Conservation (phyloP, 441 rosid genomes). For the Geranium incanum region DNA sequence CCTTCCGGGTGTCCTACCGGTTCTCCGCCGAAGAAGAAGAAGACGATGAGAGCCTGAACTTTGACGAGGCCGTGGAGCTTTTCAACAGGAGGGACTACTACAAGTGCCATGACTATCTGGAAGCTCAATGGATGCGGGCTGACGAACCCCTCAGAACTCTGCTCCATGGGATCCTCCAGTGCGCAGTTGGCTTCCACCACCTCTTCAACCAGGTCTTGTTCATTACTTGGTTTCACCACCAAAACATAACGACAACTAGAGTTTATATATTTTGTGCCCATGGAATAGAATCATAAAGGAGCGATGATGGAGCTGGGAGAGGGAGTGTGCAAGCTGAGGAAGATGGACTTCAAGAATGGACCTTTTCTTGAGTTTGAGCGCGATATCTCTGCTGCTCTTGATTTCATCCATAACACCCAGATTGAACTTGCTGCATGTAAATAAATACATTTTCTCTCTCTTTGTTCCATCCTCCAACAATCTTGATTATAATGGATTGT, state of each 20-base stretch:
- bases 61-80: slow-evolving; percentile 47
- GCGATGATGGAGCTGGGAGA: slow-evolving; percentile 97
- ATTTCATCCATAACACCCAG: slow-evolving; percentile 76
- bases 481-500: too few relatives aligned
- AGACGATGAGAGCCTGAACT: slow-evolving; percentile 28
- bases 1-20: slow-evolving; percentile 33
- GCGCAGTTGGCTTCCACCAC: slow-evolving; percentile 81
- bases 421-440: slow-evolving; percentile 82
- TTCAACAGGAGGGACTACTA: slow-evolving; percentile 61
- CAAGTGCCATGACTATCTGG: slow-evolving; percentile 64
- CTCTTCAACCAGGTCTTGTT: slow-evolving; percentile 56
- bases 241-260: too few relatives aligned
- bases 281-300: slow-evolving; percentile 60
- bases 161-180: slow-evolving; percentile 67
- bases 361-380: slow-evolving; percentile 64
- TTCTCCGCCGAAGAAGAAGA: slow-evolving; percentile 15
- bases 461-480: too few relatives aligned
- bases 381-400: slow-evolving; percentile 56
- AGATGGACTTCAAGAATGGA: slow-evolving; percentile 59
- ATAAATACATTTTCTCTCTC: slow-evolving; percentile 15
- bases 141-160: slow-evolving; percentile 66
- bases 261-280: too few relatives aligned
- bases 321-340: slow-evolving; percentile 73
- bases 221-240: not conserved
- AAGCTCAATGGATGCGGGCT: slow-evolving; percentile 55